Evolutionary conservation across 495 filamentous ascomycete genomes (phyloP).

Genomic region (Daldinia concentrica): DNA sequence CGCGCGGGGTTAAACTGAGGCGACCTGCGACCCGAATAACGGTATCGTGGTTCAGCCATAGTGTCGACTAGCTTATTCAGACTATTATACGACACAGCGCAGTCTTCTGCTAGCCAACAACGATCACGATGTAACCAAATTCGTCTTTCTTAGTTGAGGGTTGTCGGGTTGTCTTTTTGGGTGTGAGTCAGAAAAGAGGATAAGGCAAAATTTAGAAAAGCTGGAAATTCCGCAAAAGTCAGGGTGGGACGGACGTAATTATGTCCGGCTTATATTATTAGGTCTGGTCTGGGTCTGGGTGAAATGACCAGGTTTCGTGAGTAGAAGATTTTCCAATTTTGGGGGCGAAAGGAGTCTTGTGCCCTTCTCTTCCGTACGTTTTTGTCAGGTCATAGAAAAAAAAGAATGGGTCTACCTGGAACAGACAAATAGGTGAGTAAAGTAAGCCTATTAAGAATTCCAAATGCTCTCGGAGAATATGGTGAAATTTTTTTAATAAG

Average conservation of each 20-base stretch:
- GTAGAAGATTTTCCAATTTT: conserved; percentile 22
- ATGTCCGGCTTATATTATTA: conserved; percentile 35
- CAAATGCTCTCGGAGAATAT: conserved; percentile 5
- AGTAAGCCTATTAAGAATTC: conserved; percentile 33
- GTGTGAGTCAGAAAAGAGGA: conserved; percentile 25
- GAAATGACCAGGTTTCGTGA: conserved; percentile 21
- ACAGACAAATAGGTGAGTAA: conserved; percentile 21
- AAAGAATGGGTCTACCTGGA: conserved; percentile 29
- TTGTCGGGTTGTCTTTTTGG: background rate
- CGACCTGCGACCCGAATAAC: conserved; percentile 52
- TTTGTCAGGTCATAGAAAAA: conserved; percentile 34
- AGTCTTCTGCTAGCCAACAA: conserved; percentile 6
- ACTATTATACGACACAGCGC: conserved; percentile 23
- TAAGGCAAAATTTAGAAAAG: conserved; percentile 16
- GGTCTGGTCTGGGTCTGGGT: too few species aligned
- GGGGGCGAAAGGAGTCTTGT: conserved; percentile 40
- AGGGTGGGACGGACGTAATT: conserved; percentile 36
- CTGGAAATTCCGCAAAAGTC: background rate
- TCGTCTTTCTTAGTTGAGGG: background rate
- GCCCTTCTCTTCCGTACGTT: conserved; percentile 38
- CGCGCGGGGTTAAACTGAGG: conserved; percentile 58
- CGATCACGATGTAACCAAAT: conserved; percentile 7
- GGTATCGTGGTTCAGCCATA: conserved; percentile 57
- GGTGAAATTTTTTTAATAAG: conserved; percentile 34
- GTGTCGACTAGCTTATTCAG: conserved; percentile 35